Conservation (phyloP, 177 flowering plant genomes). For the Vitis hybrid region DNA sequence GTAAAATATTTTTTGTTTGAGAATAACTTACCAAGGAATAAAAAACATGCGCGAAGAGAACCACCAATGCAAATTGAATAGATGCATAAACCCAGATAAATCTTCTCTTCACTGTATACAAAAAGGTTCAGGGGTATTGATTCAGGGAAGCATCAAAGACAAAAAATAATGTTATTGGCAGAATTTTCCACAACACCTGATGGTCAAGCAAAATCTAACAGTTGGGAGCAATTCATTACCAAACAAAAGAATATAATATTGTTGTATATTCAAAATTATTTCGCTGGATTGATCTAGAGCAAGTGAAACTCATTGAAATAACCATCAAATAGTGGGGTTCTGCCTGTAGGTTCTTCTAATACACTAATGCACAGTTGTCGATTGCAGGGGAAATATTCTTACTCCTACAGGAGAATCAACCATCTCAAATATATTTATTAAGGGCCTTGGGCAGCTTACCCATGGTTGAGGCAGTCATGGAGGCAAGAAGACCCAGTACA, state of each 20-base stretch:
- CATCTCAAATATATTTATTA: background rate
- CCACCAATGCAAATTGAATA: slow-evolving; percentile 60
- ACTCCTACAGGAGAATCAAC: too few species aligned
- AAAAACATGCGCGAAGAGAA: slow-evolving; percentile 63
- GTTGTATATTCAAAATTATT: too few species aligned
- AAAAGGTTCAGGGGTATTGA: background rate
- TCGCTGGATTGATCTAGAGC: too few species aligned
- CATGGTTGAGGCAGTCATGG: slow-evolving; percentile 92
- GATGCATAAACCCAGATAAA: slow-evolving; percentile 70
- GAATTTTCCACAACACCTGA: background rate
- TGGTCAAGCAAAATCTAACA: too few species aligned
- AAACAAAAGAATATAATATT: too few species aligned
- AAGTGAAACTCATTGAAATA: too few species aligned
- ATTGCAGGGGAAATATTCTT: too few species aligned
- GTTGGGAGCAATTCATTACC: too few species aligned
- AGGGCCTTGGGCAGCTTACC: slow-evolving; percentile 43
- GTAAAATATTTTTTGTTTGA: background rate
- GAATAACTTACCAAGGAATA: slow-evolving; percentile 48
- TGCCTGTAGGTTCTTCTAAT: too few species aligned
- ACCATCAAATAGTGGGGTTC: too few species aligned
- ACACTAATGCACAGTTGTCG: too few species aligned
- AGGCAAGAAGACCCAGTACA: slow-evolving; percentile 80
- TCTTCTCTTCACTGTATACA: slow-evolving; percentile 51
- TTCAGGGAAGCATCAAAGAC: background rate
- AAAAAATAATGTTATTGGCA: too few species aligned